These are phyloP conservation scores for Aspergillus diversus DNA, from an alignment of 495 filamentous ascomycete genomes.

Conservation along the genomic window DNA sequence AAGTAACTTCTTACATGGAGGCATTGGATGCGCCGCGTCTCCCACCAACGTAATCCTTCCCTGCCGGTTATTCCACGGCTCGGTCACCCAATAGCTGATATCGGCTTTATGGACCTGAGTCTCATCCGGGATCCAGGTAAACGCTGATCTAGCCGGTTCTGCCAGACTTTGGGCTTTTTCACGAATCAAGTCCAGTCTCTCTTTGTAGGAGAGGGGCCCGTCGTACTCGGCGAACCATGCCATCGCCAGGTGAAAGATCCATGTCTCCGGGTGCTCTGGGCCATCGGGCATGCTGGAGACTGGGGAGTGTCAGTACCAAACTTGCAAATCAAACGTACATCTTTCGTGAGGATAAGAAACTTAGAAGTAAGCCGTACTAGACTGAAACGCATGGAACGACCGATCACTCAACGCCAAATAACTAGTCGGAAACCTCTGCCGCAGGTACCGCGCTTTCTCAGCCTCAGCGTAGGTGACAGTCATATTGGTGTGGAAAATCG, in stretches of 20 bases:
- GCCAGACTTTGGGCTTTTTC: constrained; percentile 1
- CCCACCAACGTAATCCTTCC: constrained; percentile 13
- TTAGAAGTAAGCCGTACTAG: constrained; percentile 8
- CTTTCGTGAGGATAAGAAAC: neutral
- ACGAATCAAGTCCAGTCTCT: constrained; percentile 9
- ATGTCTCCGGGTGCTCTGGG: constrained; percentile 12
- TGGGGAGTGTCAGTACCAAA: neutral
- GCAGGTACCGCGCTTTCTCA: constrained; percentile 10
- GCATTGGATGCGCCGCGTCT: constrained; percentile 16
- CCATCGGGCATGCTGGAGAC: constrained; percentile 15
- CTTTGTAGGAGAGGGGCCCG: neutral
- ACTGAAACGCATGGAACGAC: constrained; percentile 17
- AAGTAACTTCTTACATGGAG: constrained; percentile 9
- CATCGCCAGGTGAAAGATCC: constrained; percentile 16
- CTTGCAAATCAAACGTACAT: neutral
- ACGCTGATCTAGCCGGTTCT: constrained; percentile 14
- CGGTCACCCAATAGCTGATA: constrained; percentile 12
- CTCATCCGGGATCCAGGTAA: constrained; percentile 11
- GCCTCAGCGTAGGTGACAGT: constrained; percentile 7
- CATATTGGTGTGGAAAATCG: constrained; percentile 17
- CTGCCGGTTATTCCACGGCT: constrained; percentile 14
- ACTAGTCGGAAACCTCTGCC: constrained; percentile 11
- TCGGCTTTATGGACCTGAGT: constrained; percentile 14
- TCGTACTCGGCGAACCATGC: constrained; percentile 11
- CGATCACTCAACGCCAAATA: constrained; percentile 14